Evolutionary conservation across 768 basidiomycete species (phyloP).

Genomic region (Tricholoma bakamatsutake): DNA sequence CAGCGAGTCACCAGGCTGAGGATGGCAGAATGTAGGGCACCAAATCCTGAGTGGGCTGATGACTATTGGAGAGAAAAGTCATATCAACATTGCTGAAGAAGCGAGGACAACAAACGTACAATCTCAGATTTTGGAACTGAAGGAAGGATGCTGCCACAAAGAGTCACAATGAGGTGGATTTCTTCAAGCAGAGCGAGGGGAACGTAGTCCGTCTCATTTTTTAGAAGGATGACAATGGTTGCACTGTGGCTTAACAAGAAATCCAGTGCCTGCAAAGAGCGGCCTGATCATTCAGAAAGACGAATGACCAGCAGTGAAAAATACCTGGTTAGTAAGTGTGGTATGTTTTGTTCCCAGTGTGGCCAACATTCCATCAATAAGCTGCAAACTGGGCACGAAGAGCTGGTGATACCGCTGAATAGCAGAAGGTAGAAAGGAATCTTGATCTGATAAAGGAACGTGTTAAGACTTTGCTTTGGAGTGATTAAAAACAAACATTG

Average conservation of each 20-base stretch:
- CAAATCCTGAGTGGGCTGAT: constrained; percentile 73
- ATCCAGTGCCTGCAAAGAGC: constrained; percentile 52
- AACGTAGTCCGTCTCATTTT: constrained; percentile 60
- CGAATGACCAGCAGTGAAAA: not conserved
- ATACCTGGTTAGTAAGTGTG: constrained; percentile 65
- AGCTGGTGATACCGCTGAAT: constrained; percentile 89
- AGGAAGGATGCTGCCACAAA: constrained; percentile 65
- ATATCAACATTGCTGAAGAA: not conserved
- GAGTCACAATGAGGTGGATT: constrained; percentile 68
- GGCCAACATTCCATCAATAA: constrained; percentile 70
- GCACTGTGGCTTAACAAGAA: constrained; percentile 82
- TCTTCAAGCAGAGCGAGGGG: constrained; percentile 70
- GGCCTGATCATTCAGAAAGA: not conserved
- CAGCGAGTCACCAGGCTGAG: constrained; percentile 68
- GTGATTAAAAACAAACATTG: not conserved
- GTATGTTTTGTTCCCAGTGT: constrained; percentile 68
- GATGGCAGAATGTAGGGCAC: constrained; percentile 77
- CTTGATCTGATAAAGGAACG: constrained; percentile 47
- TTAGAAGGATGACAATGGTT: constrained; percentile 76
- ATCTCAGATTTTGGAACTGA: constrained; percentile 72
- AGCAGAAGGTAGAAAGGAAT: constrained; percentile 84
- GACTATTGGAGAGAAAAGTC: constrained; percentile 26
- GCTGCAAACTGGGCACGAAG: constrained; percentile 80
- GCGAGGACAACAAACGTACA: constrained; percentile 37
- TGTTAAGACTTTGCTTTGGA: not conserved